These are phyloP conservation scores for Leccinellum rugosiceps DNA, from an alignment of 768 basidiomycete genomes.

Conservation along the genomic window DNA sequence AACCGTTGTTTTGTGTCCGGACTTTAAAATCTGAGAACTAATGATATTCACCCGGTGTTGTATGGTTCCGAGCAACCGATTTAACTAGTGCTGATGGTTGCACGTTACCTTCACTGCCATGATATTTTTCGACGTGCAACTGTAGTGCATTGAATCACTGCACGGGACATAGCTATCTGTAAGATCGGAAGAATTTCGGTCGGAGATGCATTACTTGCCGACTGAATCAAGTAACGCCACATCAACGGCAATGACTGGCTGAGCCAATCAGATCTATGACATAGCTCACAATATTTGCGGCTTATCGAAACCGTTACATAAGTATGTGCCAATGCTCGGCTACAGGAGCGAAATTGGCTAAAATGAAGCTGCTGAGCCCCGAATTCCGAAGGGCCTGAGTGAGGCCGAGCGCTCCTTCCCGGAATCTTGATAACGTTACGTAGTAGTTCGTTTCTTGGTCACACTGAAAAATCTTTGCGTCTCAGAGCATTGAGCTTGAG, in stretches of 20 bases:
- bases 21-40: not conserved
- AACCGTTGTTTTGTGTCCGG: not conserved
- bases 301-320: not conserved
- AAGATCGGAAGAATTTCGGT: not conserved
- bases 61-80: not conserved
- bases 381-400: too few species aligned
- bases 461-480: too few species aligned
- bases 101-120: not conserved
- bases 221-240: not conserved
- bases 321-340: not conserved
- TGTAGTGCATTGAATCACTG: not conserved
- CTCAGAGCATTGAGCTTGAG: too few species aligned
- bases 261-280: not conserved
- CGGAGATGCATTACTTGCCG: not conserved
- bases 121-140: not conserved
- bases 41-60: not conserved
- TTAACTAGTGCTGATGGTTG: not conserved
- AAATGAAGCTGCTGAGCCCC: not conserved
- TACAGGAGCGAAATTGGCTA: not conserved
- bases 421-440: not conserved
- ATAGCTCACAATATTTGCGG: not conserved
- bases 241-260: not conserved
- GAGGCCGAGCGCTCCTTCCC: too few species aligned
- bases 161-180: not conserved
- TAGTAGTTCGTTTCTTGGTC: too few species aligned